Conservation (phyloP, 2,329 filamentous ascomycete species). For the Drechslerella dactyloides region DNA sequence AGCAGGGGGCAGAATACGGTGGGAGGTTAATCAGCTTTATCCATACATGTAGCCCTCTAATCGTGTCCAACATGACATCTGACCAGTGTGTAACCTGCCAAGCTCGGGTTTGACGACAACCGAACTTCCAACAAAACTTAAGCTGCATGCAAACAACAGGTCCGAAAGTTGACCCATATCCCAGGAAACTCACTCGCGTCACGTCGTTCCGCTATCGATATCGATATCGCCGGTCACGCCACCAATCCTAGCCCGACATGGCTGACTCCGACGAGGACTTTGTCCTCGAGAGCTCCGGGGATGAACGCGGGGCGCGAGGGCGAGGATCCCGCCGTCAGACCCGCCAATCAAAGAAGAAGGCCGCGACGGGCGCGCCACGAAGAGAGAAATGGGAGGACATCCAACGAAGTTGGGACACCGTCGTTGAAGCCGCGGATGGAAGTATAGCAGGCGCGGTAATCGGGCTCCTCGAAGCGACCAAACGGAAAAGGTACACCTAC, state of each 20-base stretch:
- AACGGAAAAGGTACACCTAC: slow-evolving; percentile 69
- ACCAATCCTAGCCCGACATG: slow-evolving; percentile 52
- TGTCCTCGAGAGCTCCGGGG: slow-evolving; percentile 62
- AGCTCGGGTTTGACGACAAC: too few species aligned
- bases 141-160: too few species aligned
- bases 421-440: slow-evolving; percentile 79
- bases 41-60: too few species aligned
- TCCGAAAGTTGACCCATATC: neutral
- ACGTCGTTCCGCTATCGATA: neutral
- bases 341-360: slow-evolving; percentile 57
- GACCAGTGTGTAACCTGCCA: too few species aligned
- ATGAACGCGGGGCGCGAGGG: slow-evolving; percentile 54
- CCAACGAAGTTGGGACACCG: slow-evolving; percentile 68
- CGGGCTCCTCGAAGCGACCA: slow-evolving; percentile 78
- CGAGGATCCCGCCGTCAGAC: slow-evolving; percentile 53
- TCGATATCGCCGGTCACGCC: neutral
- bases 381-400: slow-evolving; percentile 57
- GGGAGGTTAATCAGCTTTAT: too few species aligned
- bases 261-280: slow-evolving; percentile 64
- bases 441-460: slow-evolving; percentile 75
- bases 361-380: slow-evolving; percentile 58
- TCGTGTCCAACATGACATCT: too few species aligned
- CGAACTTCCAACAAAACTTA: too few species aligned
- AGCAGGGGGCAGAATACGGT: too few species aligned
- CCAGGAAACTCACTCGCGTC: neutral